These are phyloP conservation scores for Quillaja saponaria DNA, from an alignment of 306 rosid species.

Conservation along the genomic window DNA sequence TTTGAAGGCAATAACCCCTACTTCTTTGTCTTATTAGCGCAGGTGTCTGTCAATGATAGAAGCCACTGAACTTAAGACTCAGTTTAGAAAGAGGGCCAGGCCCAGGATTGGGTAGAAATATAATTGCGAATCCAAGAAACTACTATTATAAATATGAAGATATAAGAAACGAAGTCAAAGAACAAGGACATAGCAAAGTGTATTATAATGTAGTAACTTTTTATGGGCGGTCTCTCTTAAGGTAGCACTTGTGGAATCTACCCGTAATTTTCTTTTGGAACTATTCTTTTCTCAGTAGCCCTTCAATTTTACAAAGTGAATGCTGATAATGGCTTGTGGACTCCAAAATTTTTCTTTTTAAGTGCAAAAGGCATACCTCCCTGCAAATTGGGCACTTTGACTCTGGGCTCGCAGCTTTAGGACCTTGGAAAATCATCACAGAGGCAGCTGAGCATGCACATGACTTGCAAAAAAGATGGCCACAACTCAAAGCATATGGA, in stretches of 20 bases:
- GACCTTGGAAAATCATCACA: conserved; percentile 75
- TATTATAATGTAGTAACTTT: background rate
- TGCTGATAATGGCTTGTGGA: too few relatives aligned
- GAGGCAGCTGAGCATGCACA: conserved; percentile 93
- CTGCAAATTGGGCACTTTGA: conserved; percentile 90
- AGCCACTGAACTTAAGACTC: conserved; percentile 3
- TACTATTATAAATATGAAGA: too few relatives aligned
- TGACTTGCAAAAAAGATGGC: conserved; percentile 88
- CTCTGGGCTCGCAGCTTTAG: conserved; percentile 57
- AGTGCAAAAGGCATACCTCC: conserved; percentile 58
- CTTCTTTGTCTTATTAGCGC: conserved; percentile 4
- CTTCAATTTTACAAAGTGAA: too few relatives aligned
- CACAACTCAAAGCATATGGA: conserved; percentile 87
- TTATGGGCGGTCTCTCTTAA: background rate
- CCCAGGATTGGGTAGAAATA: background rate
- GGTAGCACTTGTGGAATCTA: background rate
- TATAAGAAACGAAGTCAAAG: background rate
- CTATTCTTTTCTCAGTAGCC: too few relatives aligned
- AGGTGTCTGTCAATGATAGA: conserved; percentile 11
- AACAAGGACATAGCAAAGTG: background rate
- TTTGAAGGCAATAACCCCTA: background rate
- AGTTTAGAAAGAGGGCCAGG: conserved; percentile 8
- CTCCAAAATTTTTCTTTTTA: background rate
- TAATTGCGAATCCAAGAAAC: too few relatives aligned
- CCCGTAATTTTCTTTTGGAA: background rate